Conservation (phyloP, 495 filamentous ascomycete species). For the Evernia prunastri region DNA sequence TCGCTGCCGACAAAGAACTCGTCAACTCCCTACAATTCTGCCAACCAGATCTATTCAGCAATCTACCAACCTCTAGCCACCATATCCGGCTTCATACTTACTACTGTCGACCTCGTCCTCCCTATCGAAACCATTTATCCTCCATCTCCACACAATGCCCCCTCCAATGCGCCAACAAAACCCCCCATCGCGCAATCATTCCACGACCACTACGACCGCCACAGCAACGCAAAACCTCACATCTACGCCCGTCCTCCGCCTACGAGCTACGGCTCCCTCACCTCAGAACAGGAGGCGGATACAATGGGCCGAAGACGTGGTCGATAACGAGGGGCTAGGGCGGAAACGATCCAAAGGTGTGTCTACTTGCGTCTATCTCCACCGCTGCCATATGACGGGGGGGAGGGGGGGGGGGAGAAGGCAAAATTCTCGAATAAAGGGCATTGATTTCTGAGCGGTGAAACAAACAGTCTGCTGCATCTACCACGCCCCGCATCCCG, state of each 20-base stretch:
- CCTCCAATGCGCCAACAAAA: neutral
- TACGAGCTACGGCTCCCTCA: slow-evolving; percentile 19
- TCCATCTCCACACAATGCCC: neutral
- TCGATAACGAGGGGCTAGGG: slow-evolving; percentile 94
- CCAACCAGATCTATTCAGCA: neutral
- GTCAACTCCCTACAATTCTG: neutral
- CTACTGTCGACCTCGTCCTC: too few relatives aligned
- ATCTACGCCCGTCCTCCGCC: slow-evolving; percentile 23
- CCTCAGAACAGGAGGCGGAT: slow-evolving; percentile 45
- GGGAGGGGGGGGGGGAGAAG: too few relatives aligned
- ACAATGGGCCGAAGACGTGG: slow-evolving; percentile 85
- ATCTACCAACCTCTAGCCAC: neutral
- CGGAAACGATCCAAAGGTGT: slow-evolving; percentile 90
- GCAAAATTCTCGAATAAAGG: too few relatives aligned
- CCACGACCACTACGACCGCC: slow-evolving; percentile 1
- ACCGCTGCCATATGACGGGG: too few relatives aligned
- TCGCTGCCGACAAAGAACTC: neutral
- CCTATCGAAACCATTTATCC: neutral
- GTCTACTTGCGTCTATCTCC: slow-evolving; percentile 13
- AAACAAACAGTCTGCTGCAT: slow-evolving; percentile 80
- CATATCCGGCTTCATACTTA: neutral
- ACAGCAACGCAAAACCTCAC: slow-evolving; percentile 15
- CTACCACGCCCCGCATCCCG: slow-evolving; percentile 76
- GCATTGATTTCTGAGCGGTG: too few relatives aligned
- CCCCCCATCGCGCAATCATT: neutral